phyloP scores from a whole-genome alignment of 208 protist species.

The Wallacemonas sp. region DNA sequence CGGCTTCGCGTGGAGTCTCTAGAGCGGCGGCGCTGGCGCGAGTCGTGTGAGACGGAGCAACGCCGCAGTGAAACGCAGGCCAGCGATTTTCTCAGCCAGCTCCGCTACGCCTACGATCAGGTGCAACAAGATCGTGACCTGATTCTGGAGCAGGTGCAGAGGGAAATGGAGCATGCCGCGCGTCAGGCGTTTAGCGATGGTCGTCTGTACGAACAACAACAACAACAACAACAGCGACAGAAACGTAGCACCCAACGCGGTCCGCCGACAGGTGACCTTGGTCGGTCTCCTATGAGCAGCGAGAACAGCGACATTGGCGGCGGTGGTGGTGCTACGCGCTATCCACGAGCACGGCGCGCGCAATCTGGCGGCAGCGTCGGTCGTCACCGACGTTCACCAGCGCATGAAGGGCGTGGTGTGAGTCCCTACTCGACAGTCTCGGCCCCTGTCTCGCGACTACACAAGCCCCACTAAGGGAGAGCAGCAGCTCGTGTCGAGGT shows the following conservation, averaged over 20 bases:
- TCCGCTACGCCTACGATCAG: conserved; percentile 75
- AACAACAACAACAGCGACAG: background rate
- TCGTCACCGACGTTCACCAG: background rate
- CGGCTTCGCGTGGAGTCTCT: conserved; percentile 46
- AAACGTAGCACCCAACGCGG: too few species aligned
- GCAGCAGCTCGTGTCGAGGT: too few species aligned
- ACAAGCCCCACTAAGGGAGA: background rate
- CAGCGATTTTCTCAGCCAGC: conserved; percentile 59
- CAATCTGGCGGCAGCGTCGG: background rate
- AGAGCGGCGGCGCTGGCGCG: conserved; percentile 47
- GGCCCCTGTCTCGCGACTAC: background rate
- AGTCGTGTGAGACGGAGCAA: conserved; percentile 65
- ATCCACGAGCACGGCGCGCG: background rate
- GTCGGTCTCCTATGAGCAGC: too few species aligned
- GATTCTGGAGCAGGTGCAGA: conserved; percentile 58
- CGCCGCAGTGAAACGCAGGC: conserved; percentile 61
- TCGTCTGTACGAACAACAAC: conserved; percentile 44
- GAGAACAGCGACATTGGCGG: too few species aligned
- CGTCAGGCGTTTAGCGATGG: conserved; percentile 75
- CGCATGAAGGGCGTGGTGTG: background rate
- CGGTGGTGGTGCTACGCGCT: too few species aligned
- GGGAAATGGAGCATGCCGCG: conserved; percentile 78
- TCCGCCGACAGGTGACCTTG: too few species aligned
- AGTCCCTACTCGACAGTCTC: conserved; percentile 3
- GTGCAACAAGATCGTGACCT: conserved; percentile 68